Evolutionary conservation across 139 green algal genomes (phyloP).

Genomic region (Chlorella vulgaris): DNA sequence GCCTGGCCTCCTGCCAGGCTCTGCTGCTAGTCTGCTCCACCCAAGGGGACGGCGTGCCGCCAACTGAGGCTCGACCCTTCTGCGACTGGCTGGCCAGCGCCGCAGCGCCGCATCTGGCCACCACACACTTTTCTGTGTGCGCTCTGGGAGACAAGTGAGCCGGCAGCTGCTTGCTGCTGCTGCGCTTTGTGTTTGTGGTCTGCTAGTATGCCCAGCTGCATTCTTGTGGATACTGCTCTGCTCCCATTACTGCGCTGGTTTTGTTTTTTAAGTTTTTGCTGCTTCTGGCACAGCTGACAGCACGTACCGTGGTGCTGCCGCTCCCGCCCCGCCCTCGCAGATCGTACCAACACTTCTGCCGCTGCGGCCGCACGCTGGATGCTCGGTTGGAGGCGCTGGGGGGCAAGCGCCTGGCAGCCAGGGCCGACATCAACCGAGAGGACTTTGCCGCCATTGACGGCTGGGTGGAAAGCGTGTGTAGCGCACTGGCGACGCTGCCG

Average conservation of each 20-base stretch:
- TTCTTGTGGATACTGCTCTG: not conserved
- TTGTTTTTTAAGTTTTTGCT: not conserved
- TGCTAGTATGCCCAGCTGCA: too few relatives aligned
- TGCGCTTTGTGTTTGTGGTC: not conserved
- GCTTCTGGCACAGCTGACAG: not conserved
- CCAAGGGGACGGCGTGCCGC: slow-evolving; percentile 89
- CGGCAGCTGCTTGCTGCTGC: not conserved
- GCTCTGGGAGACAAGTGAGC: slow-evolving; percentile 83
- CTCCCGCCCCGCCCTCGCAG: too few relatives aligned
- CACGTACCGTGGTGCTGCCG: too few relatives aligned
- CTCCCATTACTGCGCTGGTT: not conserved
- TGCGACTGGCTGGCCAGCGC: slow-evolving; percentile 79
- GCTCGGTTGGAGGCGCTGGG: slow-evolving; percentile 60
- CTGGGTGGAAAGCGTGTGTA: slow-evolving; percentile 67
- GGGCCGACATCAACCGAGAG: slow-evolving; percentile 82
- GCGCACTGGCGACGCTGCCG: slow-evolving; percentile 41
- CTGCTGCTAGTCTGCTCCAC: slow-evolving; percentile 84
- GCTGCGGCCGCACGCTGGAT: slow-evolving; percentile 81
- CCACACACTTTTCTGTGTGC: slow-evolving; percentile 70
- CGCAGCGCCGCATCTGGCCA: slow-evolving; percentile 47
- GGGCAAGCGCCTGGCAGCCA: slow-evolving; percentile 37
- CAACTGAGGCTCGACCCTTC: slow-evolving; percentile 83
- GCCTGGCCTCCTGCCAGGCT: slow-evolving; percentile 54
- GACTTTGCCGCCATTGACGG: slow-evolving; percentile 77
- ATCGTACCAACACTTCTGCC: slow-evolving; percentile 88